Evolutionary conservation across 2,329 filamentous ascomycete genomes (phyloP).

Genomic region (Gremmenia infestans): DNA sequence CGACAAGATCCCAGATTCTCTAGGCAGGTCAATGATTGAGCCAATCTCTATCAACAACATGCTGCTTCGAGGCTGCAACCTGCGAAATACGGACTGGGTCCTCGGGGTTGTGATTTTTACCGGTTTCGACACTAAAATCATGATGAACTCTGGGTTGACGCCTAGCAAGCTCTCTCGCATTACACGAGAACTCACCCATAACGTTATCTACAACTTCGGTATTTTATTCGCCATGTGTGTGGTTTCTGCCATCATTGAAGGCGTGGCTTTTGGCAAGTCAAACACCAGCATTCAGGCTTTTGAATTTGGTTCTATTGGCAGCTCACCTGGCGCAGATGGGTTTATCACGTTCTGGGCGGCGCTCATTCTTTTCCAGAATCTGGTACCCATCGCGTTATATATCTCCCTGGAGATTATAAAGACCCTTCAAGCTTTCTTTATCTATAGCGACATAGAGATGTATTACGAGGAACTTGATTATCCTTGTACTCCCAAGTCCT

Average conservation of each 20-base stretch:
- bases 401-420: slow-evolving; percentile 95
- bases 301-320: slow-evolving; percentile 79
- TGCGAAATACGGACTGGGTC: slow-evolving; percentile 95
- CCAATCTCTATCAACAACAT: slow-evolving; percentile 93
- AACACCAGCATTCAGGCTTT: slow-evolving; percentile 76
- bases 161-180: slow-evolving; percentile 91
- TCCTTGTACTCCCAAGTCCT: slow-evolving; percentile 92
- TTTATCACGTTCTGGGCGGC: slow-evolving; percentile 97
- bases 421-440: slow-evolving; percentile 90
- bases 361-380: slow-evolving; percentile 93
- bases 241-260: slow-evolving; percentile 77
- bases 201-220: slow-evolving; percentile 93
- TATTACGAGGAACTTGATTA: slow-evolving; percentile 94
- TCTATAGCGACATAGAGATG: slow-evolving; percentile 94
- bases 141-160: slow-evolving; percentile 95
- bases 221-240: slow-evolving; percentile 88
- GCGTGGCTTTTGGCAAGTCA: slow-evolving; percentile 69
- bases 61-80: slow-evolving; percentile 84
- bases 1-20: slow-evolving; percentile 33
- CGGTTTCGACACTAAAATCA: slow-evolving; percentile 95
- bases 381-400: slow-evolving; percentile 96
- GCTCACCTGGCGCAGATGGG: slow-evolving; percentile 69
- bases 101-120: slow-evolving; percentile 91
- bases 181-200: slow-evolving; percentile 91
- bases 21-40: slow-evolving; percentile 76